phyloP scores from a whole-genome alignment of 805 yeast species.

The Kluyveromyces starmeri region DNA sequence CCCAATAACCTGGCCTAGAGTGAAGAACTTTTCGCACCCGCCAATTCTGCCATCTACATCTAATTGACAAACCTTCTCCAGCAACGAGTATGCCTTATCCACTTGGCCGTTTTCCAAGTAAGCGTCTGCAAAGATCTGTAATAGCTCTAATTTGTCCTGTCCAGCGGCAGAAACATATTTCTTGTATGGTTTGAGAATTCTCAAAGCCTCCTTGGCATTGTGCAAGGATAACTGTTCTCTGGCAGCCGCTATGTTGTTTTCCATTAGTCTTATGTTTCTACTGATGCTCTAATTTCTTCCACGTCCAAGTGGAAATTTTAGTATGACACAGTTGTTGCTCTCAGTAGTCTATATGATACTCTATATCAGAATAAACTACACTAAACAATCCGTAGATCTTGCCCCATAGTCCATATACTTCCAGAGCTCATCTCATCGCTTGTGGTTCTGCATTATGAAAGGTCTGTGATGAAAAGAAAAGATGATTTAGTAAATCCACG shows the following conservation, averaged over 20 bases:
- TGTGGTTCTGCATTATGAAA: no score
- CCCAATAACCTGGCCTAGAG: slow-evolving; percentile 86
- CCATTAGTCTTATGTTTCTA: slow-evolving; percentile 4
- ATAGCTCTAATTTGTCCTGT: slow-evolving; percentile 33
- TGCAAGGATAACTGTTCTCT: slow-evolving; percentile 18
- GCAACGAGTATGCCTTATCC: slow-evolving; percentile 62
- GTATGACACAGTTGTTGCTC: no score
- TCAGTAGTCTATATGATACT: no score
- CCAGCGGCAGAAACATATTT: slow-evolving; percentile 18
- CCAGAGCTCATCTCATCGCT: no score
- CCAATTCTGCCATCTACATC: slow-evolving; percentile 63
- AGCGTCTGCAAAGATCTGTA: slow-evolving; percentile 64
- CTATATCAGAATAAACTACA: no score
- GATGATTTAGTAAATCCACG: slow-evolving; percentile 24
- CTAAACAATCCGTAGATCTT: no score
- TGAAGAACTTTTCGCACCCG: slow-evolving; percentile 69
- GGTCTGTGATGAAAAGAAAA: slow-evolving; percentile 2
- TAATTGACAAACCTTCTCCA: slow-evolving; percentile 51
- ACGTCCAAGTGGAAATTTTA: no score
- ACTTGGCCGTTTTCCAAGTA: slow-evolving; percentile 73
- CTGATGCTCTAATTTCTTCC: no score
- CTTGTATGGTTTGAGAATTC: slow-evolving; percentile 28
- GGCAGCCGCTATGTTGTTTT: slow-evolving; percentile 15
- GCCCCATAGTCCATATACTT: no score
- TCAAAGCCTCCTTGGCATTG: slow-evolving; percentile 29